phyloP scores from a whole-genome alignment of 1,284 basidiomycete species.

The Ceratobasidium sp. region DNA sequence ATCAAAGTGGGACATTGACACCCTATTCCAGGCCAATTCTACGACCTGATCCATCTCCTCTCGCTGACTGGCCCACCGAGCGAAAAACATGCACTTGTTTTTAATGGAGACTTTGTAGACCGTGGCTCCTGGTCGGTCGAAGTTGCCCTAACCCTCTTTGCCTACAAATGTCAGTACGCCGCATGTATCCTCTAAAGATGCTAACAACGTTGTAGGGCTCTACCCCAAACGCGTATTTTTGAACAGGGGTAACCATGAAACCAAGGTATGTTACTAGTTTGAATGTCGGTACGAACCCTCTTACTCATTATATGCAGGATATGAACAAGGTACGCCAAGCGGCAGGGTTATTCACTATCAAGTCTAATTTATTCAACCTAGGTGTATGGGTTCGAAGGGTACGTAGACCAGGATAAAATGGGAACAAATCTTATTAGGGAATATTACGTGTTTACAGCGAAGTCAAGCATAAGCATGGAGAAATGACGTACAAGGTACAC shows the following conservation, averaged over 20 bases:
- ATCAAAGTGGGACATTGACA: not conserved
- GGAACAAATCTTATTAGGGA: not conserved
- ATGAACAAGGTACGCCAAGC: slow-evolving; percentile 58
- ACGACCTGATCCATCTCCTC: slow-evolving; percentile 89
- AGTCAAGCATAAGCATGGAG: slow-evolving; percentile 93
- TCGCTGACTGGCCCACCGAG: slow-evolving; percentile 85
- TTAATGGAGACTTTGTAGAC: slow-evolving; percentile 98
- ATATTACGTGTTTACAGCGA: slow-evolving; percentile 59
- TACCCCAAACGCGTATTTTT: slow-evolving; percentile 87
- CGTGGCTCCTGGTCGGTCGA: slow-evolving; percentile 98
- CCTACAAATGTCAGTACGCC: slow-evolving; percentile 83
- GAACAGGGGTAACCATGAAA: slow-evolving; percentile 97
- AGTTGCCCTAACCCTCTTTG: slow-evolving; percentile 91
- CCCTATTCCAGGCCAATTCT: slow-evolving; percentile 84
- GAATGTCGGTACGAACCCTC: not conserved
- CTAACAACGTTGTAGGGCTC: slow-evolving; percentile 64
- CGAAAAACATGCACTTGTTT: slow-evolving; percentile 81
- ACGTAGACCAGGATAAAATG: not conserved
- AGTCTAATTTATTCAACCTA: slow-evolving; percentile 45
- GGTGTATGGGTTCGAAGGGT: slow-evolving; percentile 92
- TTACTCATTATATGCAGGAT: slow-evolving; percentile 53
- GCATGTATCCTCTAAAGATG: slow-evolving; percentile 37
- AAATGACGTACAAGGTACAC: slow-evolving; percentile 82
- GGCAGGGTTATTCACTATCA: not conserved
- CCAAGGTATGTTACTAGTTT: slow-evolving; percentile 55